Base-by-base conservation (phyloP, 345 rosid species). In the Pistacia integerrima region DNA sequence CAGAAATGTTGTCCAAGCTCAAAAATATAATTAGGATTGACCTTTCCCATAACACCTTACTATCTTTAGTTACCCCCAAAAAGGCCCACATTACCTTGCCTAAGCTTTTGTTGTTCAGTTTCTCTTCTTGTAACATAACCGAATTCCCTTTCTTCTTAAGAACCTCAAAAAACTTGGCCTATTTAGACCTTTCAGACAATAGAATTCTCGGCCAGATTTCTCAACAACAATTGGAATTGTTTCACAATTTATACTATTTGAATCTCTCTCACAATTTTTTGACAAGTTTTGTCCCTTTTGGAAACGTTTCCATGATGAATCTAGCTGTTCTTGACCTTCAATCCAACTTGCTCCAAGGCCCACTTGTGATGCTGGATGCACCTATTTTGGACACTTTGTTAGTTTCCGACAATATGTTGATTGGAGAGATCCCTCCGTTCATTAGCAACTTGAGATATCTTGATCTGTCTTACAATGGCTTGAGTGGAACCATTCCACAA, bases 261-360 rank as follows among this genome's bases (percentile, higher is more conserved):
- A 22, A 60, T 60, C 64, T 60, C 64, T 59, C 18, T 28, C 2
- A 72, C 10, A 72, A 72, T 38, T 59, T 44, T 3, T 3, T 72
- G 14, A 72, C 67, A 4, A 25, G 55, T 59, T 12, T 72, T 61
- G 56, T 58, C n/a, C 66, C 30, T 28, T 28, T 2, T 28, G 30
- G 30, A 28, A 28, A 28, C 38, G 41, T 1, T 72, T 58, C 55
- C 36, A 4, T 48, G 36, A 20, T 1, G 1, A 5, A 7, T 3
- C 28, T 48, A 11, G 2, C 4, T 14, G 2, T 17, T 61, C 41
- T 73, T 12, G 48, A 73, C 60, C 76, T 73, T 61, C 57, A 33
- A 8, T 73, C 76, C 68, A 73, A 73, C 58, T 46, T 48, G 76
- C 68, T 68, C 33, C 58, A 46, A 73, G 76, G 76, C 0, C 68